These are phyloP conservation scores for Paramecium caudatum DNA, from an alignment of 73 alveolate genomes.

Conservation along the genomic window DNA sequence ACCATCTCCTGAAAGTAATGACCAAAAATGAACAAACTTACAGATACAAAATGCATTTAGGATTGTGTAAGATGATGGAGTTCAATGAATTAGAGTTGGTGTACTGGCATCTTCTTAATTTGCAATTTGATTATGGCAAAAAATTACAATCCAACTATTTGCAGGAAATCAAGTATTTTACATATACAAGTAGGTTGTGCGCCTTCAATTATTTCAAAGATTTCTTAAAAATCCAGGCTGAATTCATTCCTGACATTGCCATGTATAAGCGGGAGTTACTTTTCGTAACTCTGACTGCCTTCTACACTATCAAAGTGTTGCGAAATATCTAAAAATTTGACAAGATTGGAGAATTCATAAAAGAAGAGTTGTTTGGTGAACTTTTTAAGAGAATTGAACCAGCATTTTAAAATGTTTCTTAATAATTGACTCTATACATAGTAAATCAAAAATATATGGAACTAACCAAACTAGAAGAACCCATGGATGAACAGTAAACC, in stretches of 20 bases:
- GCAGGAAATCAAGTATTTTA: constrained; percentile 6
- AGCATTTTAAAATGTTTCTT: not conserved
- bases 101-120: constrained; percentile 28
- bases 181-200: not conserved
- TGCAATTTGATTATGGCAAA: not conserved
- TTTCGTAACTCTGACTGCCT: not conserved
- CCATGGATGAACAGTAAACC: not conserved
- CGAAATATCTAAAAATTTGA: constrained; percentile 1
- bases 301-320: not conserved
- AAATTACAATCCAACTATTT: not conserved
- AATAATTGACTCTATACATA: not conserved
- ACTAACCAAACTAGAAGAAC: not conserved
- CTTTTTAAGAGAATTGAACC: not conserved
- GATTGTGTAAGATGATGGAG: constrained; percentile 51
- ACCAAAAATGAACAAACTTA: not conserved
- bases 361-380: constrained; percentile 47
- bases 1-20: not conserved
- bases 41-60: not conserved
- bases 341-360: constrained; percentile 16
- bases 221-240: constrained; percentile 6
- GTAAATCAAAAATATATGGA: not conserved
- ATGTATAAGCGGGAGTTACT: constrained; percentile 13
- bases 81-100: constrained; percentile 59
- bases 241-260: not conserved
- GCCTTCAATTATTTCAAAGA: constrained; percentile 55